These are phyloP conservation scores for Pneumocystis jirovecii DNA, from an alignment of 1,139 yeast species.

Conservation along the genomic window DNA sequence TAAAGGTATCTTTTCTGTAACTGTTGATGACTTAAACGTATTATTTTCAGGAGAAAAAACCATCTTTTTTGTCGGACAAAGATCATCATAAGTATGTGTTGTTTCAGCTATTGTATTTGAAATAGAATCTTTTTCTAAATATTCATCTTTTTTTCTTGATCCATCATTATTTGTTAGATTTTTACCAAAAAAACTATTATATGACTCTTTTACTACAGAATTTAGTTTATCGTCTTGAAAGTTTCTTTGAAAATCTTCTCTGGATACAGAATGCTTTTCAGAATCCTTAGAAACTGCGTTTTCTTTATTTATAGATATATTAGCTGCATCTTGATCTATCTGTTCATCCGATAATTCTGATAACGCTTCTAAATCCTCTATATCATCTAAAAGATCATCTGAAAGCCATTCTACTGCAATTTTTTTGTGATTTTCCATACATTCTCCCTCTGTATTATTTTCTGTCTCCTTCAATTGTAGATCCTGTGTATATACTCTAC, in stretches of 20 bases:
- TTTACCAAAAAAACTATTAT: not conserved
- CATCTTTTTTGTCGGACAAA: not conserved
- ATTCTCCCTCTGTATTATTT: not conserved
- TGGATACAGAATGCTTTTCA: not conserved
- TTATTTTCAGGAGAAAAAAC: not conserved
- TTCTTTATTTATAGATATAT: not conserved
- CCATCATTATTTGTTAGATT: not conserved
- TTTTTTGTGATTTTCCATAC: not conserved
- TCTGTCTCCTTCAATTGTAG: not conserved
- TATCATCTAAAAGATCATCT: not conserved
- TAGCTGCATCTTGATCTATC: not conserved
- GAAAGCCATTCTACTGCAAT: not conserved
- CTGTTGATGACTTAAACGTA: too few species aligned
- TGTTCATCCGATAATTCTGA: not conserved
- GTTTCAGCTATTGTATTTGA: too few species aligned
- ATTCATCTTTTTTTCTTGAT: not conserved
- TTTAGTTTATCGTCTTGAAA: not conserved
- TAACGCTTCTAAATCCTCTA: not conserved
- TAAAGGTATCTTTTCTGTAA: too few species aligned
- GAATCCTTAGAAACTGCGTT: not conserved
- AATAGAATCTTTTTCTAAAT: not conserved
- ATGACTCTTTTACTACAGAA: not conserved
- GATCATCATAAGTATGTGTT: not conserved
- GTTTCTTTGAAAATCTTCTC: not conserved
- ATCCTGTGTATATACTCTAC: not conserved